Base-by-base conservation (phyloP, 805 yeast genomes). In the Saccharomycopsis sp. region DNA sequence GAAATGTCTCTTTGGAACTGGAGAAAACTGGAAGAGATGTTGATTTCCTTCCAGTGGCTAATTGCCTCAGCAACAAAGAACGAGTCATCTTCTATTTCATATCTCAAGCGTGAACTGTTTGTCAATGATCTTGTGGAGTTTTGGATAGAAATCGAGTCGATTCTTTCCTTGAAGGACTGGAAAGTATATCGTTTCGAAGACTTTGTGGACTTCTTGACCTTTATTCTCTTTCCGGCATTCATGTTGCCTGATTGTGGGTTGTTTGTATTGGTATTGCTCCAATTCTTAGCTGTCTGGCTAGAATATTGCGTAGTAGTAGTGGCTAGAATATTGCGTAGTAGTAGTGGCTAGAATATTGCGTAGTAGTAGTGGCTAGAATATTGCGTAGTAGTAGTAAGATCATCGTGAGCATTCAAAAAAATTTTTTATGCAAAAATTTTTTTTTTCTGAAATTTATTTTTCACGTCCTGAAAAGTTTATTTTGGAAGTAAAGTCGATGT, bases 11-110 rank as follows among this genome's bases (percentile, higher is more conserved):
- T 79, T 2, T 79, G 73, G 64, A 91, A 86, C 1, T 78, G 82
- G 1, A 85, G 79, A 66, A 89, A 94, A 51, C 77, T 76, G 2
- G 82, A 83, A 47, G 96, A 84, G 57, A 89, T 72, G 68, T 91
- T 92, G 58, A 89, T 82, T 67, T 94, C 98, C 58, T 76, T 79
- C 97, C 98, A 92, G 64, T 89, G 90, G 52, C 86, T 85, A 60
- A 87, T 75, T 0, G 96, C 83, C 12, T 94, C 80, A 29, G 86
- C 71, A 64, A 91, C 89, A 70, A 87, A 91, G 1, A 97, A 90
- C 1, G 83, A 71, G 60, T 86, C 92, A 41, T 80, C 88, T 61
- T 83, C 81, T 66, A 87, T 87, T 65, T 82, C 85, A 0, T 83
- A 85, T 65, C 87, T 72, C 9, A 34, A 9, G 15, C 51, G 21